Evolutionary conservation across 1,284 basidiomycete species (phyloP).

Genomic region (Wolfiporia cocos): DNA sequence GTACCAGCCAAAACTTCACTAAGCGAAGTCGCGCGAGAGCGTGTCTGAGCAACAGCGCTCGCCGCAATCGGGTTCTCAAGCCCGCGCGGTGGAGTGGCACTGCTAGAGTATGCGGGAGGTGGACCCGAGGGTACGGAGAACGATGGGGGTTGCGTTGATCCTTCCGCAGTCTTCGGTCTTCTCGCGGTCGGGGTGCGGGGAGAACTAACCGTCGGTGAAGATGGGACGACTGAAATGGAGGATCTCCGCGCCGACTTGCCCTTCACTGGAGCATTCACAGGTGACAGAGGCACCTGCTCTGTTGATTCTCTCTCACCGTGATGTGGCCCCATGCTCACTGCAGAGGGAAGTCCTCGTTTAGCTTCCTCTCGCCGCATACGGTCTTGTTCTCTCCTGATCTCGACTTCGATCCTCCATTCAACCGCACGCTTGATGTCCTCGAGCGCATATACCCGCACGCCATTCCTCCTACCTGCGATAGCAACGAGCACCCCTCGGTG

Average conservation of each 20-base stretch:
- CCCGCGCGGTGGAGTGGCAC: conserved; percentile 18
- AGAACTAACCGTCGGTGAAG: conserved; percentile 9
- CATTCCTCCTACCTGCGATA: conserved; percentile 75
- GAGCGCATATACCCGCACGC: conserved; percentile 77
- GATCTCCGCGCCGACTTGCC: conserved; percentile 16
- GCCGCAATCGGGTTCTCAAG: conserved; percentile 24
- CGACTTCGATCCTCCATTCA: conserved; percentile 81
- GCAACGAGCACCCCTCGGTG: conserved; percentile 80
- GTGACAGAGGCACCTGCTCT: conserved; percentile 31
- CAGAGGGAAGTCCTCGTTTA: conserved; percentile 35
- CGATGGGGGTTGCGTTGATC: conserved; percentile 14
- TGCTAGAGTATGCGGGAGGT: conserved; percentile 49
- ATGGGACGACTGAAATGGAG: conserved; percentile 20
- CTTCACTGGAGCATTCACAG: conserved; percentile 16
- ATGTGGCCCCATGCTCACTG: conserved; percentile 13
- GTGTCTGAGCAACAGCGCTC: conserved; percentile 26
- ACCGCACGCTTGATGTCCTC: conserved; percentile 78
- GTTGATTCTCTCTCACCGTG: conserved; percentile 18
- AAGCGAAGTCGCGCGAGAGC: conserved; percentile 49
- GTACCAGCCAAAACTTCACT: conserved; percentile 51
- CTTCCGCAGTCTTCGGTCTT: conserved; percentile 18
- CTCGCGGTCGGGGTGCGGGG: conserved; percentile 15
- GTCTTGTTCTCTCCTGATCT: conserved; percentile 66
- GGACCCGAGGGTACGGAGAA: conserved; percentile 35
- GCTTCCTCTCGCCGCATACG: conserved; percentile 56